Percentiles rank a stretch among this genome's conserved stretches.
phyloP scores from a whole-genome alignment of 78 protist genomes.

The Thecamonas trahens region DNA sequence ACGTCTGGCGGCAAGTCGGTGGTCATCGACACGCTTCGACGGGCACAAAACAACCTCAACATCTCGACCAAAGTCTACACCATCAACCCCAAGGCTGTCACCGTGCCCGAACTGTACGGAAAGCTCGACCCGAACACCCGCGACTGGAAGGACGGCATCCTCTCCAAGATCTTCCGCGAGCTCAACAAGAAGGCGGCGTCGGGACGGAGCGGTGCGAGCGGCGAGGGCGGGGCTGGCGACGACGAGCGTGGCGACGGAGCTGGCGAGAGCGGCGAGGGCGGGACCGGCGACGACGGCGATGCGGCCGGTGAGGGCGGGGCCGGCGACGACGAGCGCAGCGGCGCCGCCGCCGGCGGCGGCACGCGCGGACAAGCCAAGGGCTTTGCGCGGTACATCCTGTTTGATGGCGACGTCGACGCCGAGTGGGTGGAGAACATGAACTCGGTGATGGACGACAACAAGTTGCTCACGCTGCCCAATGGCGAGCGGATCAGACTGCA shows the following conservation, averaged over 20 bases:
- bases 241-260: no score
- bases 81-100: slow-evolving; percentile 76
- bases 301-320: no score
- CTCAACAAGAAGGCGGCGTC: slow-evolving; percentile 39
- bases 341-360: no score
- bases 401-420: slow-evolving; percentile 84
- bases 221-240: no score
- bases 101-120: slow-evolving; percentile 79
- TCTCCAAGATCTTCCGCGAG: slow-evolving; percentile 77
- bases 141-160: slow-evolving; percentile 89
- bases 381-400: slow-evolving; percentile 63
- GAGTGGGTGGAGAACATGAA: slow-evolving; percentile 89
- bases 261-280: no score
- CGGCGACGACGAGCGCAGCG: no score
- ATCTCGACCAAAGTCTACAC: slow-evolving; percentile 43
- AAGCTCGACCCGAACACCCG: slow-evolving; percentile 77
- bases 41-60: slow-evolving; percentile 57
- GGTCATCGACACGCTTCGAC: slow-evolving; percentile 40
- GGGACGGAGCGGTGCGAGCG: no score
- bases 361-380: no score
- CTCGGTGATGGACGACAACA: slow-evolving; percentile 92
- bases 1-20: slow-evolving; percentile 86
- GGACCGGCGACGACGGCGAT: no score
- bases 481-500: slow-evolving; percentile 80
- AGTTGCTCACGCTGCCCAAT: slow-evolving; percentile 85